Conservation (phyloP, 768 basidiomycete genomes). For the Porpolomopsis calyptriformis region DNA sequence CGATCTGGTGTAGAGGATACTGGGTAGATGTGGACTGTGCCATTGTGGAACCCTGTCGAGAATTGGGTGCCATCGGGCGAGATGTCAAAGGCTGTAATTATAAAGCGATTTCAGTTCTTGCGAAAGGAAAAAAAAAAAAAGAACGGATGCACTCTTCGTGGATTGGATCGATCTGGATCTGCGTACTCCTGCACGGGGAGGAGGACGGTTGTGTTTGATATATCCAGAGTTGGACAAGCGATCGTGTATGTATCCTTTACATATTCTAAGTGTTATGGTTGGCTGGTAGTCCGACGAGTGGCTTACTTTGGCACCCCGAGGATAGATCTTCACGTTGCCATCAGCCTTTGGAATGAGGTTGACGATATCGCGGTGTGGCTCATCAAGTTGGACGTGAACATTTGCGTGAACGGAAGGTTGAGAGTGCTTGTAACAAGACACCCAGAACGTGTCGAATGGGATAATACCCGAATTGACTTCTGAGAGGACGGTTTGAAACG, state of each 20-base stretch:
- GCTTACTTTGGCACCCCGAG: conserved; percentile 8
- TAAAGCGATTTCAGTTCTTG: neutral
- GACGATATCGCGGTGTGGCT: conserved; percentile 40
- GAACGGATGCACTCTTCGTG: conserved; percentile 25
- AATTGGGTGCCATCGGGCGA: conserved; percentile 48
- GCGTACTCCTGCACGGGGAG: conserved; percentile 43
- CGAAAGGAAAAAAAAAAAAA: neutral
- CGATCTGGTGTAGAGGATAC: conserved; percentile 12
- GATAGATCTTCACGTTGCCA: conserved; percentile 34
- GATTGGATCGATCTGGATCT: conserved; percentile 35
- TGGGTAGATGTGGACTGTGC: conserved; percentile 43
- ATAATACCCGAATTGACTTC: conserved; percentile 54
- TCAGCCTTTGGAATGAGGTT: conserved; percentile 34
- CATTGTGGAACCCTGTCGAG: conserved; percentile 51
- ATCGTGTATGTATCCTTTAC: conserved; percentile 28
- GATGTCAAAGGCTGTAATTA: conserved; percentile 53
- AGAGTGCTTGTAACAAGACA: conserved; percentile 55
- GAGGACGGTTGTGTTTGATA: conserved; percentile 37
- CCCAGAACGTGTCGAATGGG: conserved; percentile 55
- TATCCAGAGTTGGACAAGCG: conserved; percentile 36
- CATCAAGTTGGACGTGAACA: conserved; percentile 42
- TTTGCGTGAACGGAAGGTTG: conserved; percentile 55
- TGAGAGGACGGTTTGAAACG: conserved; percentile 46
- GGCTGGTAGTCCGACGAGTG: too few species aligned
- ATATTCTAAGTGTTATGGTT: conserved; percentile 1